Evolutionary conservation across 2,329 filamentous ascomycete species (phyloP).

Genomic region (Cercospora beticola): DNA sequence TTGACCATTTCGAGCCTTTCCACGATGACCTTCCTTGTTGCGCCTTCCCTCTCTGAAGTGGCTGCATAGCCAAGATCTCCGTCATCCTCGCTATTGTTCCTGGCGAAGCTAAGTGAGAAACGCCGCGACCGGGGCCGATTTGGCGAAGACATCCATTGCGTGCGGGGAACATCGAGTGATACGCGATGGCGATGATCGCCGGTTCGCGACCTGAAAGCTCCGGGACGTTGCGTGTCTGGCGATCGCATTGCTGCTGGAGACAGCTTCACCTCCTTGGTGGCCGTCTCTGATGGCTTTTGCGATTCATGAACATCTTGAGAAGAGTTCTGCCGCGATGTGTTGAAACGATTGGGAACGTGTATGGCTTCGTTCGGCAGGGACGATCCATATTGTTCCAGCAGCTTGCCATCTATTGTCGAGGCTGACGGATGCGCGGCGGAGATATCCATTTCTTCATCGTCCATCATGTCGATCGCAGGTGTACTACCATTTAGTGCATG

Average conservation of each 20-base stretch:
- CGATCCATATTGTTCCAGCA: slow-evolving; percentile 60
- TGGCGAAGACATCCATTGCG: slow-evolving; percentile 33
- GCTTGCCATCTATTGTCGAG: slow-evolving; percentile 57
- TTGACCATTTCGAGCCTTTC: slow-evolving; percentile 95
- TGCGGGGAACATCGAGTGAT: slow-evolving; percentile 29
- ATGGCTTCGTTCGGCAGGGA: slow-evolving; percentile 38
- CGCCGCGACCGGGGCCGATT: slow-evolving; percentile 36
- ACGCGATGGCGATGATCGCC: slow-evolving; percentile 29
- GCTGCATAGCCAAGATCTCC: slow-evolving; percentile 94
- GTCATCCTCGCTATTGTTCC: slow-evolving; percentile 62
- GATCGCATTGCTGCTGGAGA: slow-evolving; percentile 9
- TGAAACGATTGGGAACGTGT: slow-evolving; percentile 48
- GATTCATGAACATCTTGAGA: slow-evolving; percentile 40
- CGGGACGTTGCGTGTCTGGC: slow-evolving; percentile 24
- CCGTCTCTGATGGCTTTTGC: slow-evolving; percentile 5
- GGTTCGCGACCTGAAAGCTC: slow-evolving; percentile 29
- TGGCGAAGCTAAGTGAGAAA: slow-evolving; percentile 42
- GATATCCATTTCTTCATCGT: slow-evolving; percentile 78
- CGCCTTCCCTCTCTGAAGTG: slow-evolving; percentile 89
- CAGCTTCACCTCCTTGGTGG: slow-evolving; percentile 24
- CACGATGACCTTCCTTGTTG: slow-evolving; percentile 91
- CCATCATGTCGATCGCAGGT: slow-evolving; percentile 12
- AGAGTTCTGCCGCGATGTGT: slow-evolving; percentile 48
- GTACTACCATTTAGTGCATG: slow-evolving; percentile 25
- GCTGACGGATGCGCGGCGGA: slow-evolving; percentile 63